A percentile compares a stretch with the other conserved stretches of the same genome.
Conservation (phyloP, 371 early-diverging fungal species). For the Edhazardia aedis region DNA sequence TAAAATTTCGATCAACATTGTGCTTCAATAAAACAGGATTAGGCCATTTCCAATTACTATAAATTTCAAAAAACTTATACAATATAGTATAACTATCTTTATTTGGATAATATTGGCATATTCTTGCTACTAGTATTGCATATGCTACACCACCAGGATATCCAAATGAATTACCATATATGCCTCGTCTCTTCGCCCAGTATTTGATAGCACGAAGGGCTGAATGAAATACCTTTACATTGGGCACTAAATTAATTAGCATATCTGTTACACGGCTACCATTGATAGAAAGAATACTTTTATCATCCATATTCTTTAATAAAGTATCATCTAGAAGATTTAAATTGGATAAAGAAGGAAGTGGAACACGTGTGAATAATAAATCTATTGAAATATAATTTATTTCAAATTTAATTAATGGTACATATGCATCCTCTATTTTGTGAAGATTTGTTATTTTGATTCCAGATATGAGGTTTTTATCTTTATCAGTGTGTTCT, state of each 20-base stretch:
- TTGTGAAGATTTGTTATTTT: too few relatives aligned
- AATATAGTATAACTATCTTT: slow-evolving; percentile 64
- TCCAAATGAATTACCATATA: slow-evolving; percentile 88
- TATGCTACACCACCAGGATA: slow-evolving; percentile 97
- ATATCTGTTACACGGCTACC: slow-evolving; percentile 93
- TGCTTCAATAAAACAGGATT: slow-evolving; percentile 71
- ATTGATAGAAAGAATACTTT: slow-evolving; percentile 72
- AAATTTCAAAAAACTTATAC: slow-evolving; percentile 65
- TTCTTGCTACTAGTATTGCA: slow-evolving; percentile 85
- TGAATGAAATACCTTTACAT: slow-evolving; percentile 62
- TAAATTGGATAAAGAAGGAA: slow-evolving; percentile 61
- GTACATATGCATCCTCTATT: slow-evolving; percentile 95
- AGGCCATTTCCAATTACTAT: slow-evolving; percentile 85
- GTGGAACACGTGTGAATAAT: neutral
- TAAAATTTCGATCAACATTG: slow-evolving; percentile 68
- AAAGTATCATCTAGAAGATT: slow-evolving; percentile 61
- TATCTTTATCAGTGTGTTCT: too few relatives aligned
- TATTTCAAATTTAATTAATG: slow-evolving; percentile 79
- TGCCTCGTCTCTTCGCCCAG: slow-evolving; percentile 80
- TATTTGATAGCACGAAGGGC: slow-evolving; percentile 80
- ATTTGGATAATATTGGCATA: slow-evolving; percentile 89
- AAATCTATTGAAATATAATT: slow-evolving; percentile 57
- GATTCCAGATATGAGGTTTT: too few relatives aligned
- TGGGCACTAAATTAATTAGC: slow-evolving; percentile 75
- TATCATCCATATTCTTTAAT: slow-evolving; percentile 69